Conservation (phyloP, 1,284 basidiomycete genomes). For the Phlebopus sp. region DNA sequence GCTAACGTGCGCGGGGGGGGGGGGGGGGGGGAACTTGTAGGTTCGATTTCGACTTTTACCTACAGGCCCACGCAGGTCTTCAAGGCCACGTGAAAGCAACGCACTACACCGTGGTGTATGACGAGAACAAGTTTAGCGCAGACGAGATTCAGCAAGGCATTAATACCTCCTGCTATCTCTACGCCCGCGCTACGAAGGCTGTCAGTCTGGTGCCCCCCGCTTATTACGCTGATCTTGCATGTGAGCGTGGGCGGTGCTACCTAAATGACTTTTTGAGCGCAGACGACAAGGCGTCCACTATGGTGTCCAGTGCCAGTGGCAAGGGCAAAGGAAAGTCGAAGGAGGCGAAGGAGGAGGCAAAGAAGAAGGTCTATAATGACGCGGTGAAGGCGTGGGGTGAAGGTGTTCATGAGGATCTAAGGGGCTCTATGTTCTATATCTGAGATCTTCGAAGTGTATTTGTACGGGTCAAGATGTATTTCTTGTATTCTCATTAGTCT, state of each 20-base stretch:
- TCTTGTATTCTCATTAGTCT: no score
- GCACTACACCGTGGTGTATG: constrained; percentile 73
- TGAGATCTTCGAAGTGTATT: constrained; percentile 30
- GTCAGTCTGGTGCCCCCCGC: constrained; percentile 75
- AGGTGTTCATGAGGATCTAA: constrained; percentile 49
- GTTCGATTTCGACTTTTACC: constrained; percentile 75
- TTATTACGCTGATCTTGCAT: constrained; percentile 76
- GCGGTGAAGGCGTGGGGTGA: no score
- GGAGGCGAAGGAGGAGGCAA: no score
- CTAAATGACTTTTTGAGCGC: constrained; percentile 60
- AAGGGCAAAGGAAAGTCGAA: no score
- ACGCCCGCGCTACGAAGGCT: constrained; percentile 72
- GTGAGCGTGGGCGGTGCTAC: constrained; percentile 70
- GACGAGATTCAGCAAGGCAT: constrained; percentile 70
- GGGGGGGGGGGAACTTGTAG: constrained; percentile 25
- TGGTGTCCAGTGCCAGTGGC: not conserved
- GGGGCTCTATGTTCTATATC: constrained; percentile 72
- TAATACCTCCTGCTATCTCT: constrained; percentile 63
- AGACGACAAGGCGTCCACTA: constrained; percentile 43
- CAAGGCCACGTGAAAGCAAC: constrained; percentile 51
- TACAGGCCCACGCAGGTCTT: constrained; percentile 62
- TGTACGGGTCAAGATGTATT: not conserved
- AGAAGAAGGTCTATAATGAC: no score
- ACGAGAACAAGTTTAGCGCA: constrained; percentile 61
- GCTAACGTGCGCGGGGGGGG: not conserved